phyloP scores from a whole-genome alignment of 441 rosid species.

The Corymbia calophylla region DNA sequence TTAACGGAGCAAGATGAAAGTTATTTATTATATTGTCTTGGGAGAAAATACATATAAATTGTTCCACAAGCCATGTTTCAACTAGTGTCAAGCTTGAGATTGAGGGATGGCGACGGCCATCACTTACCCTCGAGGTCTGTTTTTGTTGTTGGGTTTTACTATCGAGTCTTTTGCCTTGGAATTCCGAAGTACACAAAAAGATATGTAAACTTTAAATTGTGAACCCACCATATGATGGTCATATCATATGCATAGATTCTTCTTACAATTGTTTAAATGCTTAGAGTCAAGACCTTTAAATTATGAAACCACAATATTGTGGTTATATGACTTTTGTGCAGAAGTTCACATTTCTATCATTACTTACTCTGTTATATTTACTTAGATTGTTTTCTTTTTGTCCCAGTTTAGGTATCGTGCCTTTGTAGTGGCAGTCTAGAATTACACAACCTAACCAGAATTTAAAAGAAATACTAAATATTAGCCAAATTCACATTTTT shows the following conservation, averaged over 20 bases:
- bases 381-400: background rate
- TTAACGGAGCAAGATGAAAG: background rate
- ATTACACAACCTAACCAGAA: background rate
- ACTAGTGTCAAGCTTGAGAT: background rate
- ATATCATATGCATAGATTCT: background rate
- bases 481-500: background rate
- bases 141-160: fast-evolving
- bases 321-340: background rate
- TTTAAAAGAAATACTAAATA: background rate
- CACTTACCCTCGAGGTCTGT: background rate
- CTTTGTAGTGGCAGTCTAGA: background rate
- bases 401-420: background rate
- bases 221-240: background rate
- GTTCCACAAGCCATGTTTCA: background rate
- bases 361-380: background rate
- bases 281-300: background rate
- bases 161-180: background rate
- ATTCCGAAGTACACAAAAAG: fast-evolving
- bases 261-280: background rate
- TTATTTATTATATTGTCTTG: background rate
- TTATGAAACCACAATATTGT: background rate
- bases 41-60: background rate
- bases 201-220: background rate
- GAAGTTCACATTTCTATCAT: background rate
- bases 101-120: background rate